Percentiles rank a stretch among this genome's conserved stretches.
Conservation (phyloP, 345 rosid species). For the Camelina neglecta region DNA sequence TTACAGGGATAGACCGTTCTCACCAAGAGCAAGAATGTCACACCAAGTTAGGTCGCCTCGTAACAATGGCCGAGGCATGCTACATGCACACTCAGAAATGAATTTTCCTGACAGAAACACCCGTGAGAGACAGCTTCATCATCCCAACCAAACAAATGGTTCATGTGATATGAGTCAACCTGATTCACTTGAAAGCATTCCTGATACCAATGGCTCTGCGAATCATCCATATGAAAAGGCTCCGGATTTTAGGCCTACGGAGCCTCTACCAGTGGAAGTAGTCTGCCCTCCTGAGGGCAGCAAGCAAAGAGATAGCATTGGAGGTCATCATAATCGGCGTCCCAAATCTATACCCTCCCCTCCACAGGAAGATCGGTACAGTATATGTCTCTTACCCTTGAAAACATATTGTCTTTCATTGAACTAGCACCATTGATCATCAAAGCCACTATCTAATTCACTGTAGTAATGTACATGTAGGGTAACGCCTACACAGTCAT, state of each 20-base stretch:
- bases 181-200: conserved; percentile 49
- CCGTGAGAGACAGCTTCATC: conserved; percentile 49
- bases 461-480: conserved; percentile 48
- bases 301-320: conserved; percentile 41
- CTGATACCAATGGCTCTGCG: conserved; percentile 55
- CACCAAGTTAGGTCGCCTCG: conserved; percentile 64
- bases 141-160: conserved; percentile 49
- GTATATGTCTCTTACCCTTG: conserved; percentile 21
- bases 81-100: conserved; percentile 47
- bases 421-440: background rate
- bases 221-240: conserved; percentile 45
- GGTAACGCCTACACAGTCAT: conserved; percentile 55
- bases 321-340: conserved; percentile 33
- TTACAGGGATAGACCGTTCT: conserved; percentile 60
- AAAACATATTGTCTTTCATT: background rate
- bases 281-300: conserved; percentile 41
- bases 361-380: conserved; percentile 62
- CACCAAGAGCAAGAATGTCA: conserved; percentile 60
- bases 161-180: conserved; percentile 50
- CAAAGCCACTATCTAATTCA: conserved; percentile 23
- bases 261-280: conserved; percentile 40
- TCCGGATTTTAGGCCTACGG: conserved; percentile 53
- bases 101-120: conserved; percentile 54
- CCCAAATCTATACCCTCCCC: conserved; percentile 47
- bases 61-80: conserved; percentile 49